phyloP scores from a whole-genome alignment of 2,329 filamentous ascomycete species.

The Epichloe typhina region DNA sequence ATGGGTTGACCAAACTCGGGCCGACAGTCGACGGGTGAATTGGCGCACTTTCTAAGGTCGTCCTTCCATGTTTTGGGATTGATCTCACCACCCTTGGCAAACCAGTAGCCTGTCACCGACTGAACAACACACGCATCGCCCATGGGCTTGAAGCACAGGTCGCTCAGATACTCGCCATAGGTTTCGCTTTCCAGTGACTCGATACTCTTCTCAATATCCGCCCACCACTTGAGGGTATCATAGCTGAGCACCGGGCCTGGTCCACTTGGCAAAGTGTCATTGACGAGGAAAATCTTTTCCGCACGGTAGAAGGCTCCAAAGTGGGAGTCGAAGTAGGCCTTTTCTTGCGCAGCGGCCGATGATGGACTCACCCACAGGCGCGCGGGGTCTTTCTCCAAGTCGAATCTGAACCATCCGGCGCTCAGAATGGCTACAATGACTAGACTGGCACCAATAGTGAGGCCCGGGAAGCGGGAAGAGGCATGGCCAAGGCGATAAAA shows the following conservation, averaged over 20 bases:
- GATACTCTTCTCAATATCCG: slow-evolving; percentile 72
- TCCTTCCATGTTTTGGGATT: slow-evolving; percentile 50
- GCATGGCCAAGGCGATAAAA: slow-evolving; percentile 71
- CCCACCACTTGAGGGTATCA: slow-evolving; percentile 88
- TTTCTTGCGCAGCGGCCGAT: slow-evolving; percentile 82
- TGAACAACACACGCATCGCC: slow-evolving; percentile 85
- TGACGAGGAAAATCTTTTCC: slow-evolving; percentile 87
- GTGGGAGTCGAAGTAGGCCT: slow-evolving; percentile 80
- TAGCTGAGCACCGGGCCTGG: slow-evolving; percentile 73
- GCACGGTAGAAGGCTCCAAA: slow-evolving; percentile 95
- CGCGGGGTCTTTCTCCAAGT: slow-evolving; percentile 83
- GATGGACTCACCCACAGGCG: slow-evolving; percentile 93
- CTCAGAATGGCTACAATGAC: slow-evolving; percentile 67
- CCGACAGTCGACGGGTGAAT: slow-evolving; percentile 71
- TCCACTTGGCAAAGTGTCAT: slow-evolving; percentile 54
- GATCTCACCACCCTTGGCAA: slow-evolving; percentile 34
- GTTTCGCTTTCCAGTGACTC: slow-evolving; percentile 56
- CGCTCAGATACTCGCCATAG: slow-evolving; percentile 56
- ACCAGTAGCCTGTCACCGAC: slow-evolving; percentile 82
- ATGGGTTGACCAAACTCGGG: slow-evolving; percentile 84
- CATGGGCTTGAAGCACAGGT: slow-evolving; percentile 90
- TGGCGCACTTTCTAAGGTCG: slow-evolving; percentile 58
- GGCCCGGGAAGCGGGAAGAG: slow-evolving; percentile 70
- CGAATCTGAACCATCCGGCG: slow-evolving; percentile 75
- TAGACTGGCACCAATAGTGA: slow-evolving; percentile 70